Conservation (phyloP, 202 grass and related monocot species). For the Carex arenaria region DNA sequence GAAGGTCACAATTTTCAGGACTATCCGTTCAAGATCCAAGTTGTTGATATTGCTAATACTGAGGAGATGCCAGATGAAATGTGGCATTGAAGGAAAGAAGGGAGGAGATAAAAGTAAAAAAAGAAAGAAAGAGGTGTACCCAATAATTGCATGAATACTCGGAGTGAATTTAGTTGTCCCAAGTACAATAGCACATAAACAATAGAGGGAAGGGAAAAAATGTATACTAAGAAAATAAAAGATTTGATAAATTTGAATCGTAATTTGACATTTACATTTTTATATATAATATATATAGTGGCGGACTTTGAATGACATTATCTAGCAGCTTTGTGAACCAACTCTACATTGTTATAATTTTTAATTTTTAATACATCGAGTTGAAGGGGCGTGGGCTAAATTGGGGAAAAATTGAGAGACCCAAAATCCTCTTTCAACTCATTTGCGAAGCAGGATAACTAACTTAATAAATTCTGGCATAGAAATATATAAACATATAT, state of each 20-base stretch:
- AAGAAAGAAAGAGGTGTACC: background rate
- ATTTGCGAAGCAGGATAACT: background rate
- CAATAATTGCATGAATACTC: background rate
- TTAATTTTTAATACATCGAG: background rate
- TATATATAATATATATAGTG: background rate
- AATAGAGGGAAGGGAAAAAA: background rate
- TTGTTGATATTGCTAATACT: too few relatives aligned
- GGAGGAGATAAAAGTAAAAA: background rate
- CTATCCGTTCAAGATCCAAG: background rate
- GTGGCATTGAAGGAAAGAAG: background rate
- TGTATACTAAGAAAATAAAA: background rate
- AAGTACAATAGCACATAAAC: background rate
- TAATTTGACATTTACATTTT: constrained; percentile 7
- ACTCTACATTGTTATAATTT: background rate
- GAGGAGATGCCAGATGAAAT: background rate
- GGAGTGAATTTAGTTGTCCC: too few relatives aligned
- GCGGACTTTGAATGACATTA: background rate
- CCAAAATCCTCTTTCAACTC: background rate
- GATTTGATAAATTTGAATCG: background rate
- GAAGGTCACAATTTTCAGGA: background rate
- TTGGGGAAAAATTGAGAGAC: background rate
- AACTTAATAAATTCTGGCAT: background rate
- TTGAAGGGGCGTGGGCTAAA: background rate
- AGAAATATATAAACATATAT: background rate
- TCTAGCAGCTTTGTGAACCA: background rate